Percentiles rank a stretch among this genome's conserved stretches.
Conservation (phyloP, 2,329 filamentous ascomycete genomes). For the Endoconidiophora laricicola region DNA sequence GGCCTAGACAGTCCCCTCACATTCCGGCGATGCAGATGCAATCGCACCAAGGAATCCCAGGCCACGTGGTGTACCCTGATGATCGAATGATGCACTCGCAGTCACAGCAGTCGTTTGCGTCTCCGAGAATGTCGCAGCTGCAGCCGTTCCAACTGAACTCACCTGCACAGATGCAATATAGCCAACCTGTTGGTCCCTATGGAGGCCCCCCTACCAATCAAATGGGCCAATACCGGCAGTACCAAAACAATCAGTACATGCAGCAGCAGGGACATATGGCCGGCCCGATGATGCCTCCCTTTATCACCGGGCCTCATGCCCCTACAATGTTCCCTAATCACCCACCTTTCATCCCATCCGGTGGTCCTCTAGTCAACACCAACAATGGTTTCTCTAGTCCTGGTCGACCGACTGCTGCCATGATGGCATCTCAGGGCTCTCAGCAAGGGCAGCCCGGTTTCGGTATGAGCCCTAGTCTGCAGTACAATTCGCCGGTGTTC, state of each 20-base stretch:
- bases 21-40: slow-evolving; percentile 67
- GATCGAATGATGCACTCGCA: slow-evolving; percentile 82
- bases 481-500: slow-evolving; percentile 60
- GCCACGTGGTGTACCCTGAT: slow-evolving; percentile 45
- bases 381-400: slow-evolving; percentile 80
- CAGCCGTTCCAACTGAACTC: slow-evolving; percentile 53
- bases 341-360: slow-evolving; percentile 45
- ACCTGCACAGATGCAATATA: slow-evolving; percentile 53
- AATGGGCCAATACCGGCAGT: slow-evolving; percentile 53
- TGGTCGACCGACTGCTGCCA: slow-evolving; percentile 57
- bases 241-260: slow-evolving; percentile 49
- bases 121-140: slow-evolving; percentile 57
- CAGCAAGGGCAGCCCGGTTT: slow-evolving; percentile 73
- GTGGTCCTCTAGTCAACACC: slow-evolving; percentile 35
- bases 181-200: slow-evolving; percentile 55
- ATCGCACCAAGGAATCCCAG: slow-evolving; percentile 48
- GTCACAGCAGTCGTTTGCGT: slow-evolving; percentile 70
- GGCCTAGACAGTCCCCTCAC: slow-evolving; percentile 45
- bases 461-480: slow-evolving; percentile 59
- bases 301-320: slow-evolving; percentile 58
- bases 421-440: slow-evolving; percentile 91
- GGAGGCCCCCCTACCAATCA: slow-evolving; percentile 54
- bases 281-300: slow-evolving; percentile 67
- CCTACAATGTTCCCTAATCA: slow-evolving; percentile 51
- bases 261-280: slow-evolving; percentile 61